These are phyloP conservation scores for Aspergillus sp. DNA, from an alignment of 2,329 filamentous ascomycete species.

Conservation along the genomic window DNA sequence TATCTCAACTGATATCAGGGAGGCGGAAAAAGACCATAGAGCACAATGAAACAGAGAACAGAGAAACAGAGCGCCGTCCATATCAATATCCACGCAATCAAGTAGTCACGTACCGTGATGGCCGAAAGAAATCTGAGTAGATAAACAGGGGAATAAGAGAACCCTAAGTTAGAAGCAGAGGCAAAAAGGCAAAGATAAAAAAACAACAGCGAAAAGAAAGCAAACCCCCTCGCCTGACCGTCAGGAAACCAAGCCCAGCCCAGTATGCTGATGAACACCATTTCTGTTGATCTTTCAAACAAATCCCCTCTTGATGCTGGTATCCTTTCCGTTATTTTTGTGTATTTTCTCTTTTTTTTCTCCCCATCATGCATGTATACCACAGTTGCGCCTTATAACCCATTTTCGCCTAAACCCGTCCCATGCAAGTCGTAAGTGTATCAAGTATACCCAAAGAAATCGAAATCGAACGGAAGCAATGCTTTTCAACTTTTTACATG, in stretches of 20 bases:
- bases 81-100: constrained; percentile 34
- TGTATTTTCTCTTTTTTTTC: constrained; percentile 14
- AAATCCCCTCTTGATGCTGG: constrained; percentile 3
- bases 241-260: constrained; percentile 14
- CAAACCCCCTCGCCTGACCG: constrained; percentile 11
- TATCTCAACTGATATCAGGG: constrained; percentile 36
- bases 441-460: constrained; percentile 33
- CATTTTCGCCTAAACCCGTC: constrained; percentile 42
- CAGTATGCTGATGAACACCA: constrained; percentile 8
- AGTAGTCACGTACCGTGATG: constrained; percentile 33
- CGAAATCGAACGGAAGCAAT: constrained; percentile 27
- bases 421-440: constrained; percentile 43
- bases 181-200: constrained; percentile 1
- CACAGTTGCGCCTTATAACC: constrained; percentile 39
- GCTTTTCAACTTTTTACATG: constrained; percentile 38
- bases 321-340: constrained; percentile 10
- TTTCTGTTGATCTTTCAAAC: constrained; percentile 1
- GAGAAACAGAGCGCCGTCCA: constrained; percentile 36
- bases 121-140: constrained; percentile 17
- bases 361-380: constrained; percentile 22
- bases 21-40: constrained; percentile 24
- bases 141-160: constrained; percentile 16
- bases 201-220: constrained; percentile 15
- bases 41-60: constrained; percentile 32
- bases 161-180: constrained; percentile 18